These are phyloP conservation scores for Epichloe coenophiala DNA, from an alignment of 2,329 filamentous ascomycete species.

Conservation along the genomic window DNA sequence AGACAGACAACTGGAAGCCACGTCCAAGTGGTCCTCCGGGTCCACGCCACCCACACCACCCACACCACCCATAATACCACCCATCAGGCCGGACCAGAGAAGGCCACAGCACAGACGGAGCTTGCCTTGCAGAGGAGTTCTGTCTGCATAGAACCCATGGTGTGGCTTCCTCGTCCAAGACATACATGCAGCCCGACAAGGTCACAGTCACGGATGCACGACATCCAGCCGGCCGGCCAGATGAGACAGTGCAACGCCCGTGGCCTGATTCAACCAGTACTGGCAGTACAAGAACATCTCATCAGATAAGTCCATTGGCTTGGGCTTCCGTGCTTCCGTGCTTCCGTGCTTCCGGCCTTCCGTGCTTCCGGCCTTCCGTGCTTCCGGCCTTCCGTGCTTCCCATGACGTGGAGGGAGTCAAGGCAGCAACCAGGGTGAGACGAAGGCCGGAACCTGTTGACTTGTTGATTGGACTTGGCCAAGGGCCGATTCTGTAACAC, in stretches of 20 bases:
- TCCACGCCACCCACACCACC: too few relatives aligned
- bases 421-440: background rate
- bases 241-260: background rate
- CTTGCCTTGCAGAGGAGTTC: background rate
- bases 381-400: background rate
- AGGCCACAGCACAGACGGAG: background rate
- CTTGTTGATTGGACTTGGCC: background rate
- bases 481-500: conserved; percentile 2
- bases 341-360: too few relatives aligned
- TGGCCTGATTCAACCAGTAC: background rate
- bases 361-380: background rate
- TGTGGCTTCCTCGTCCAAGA: background rate
- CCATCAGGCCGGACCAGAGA: too few relatives aligned
- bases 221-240: background rate
- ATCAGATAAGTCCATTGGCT: background rate
- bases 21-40: background rate
- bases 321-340: background rate
- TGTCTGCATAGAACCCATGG: background rate
- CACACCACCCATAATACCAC: too few relatives aligned
- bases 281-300: background rate
- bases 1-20: background rate
- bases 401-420: background rate
- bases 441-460: background rate
- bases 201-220: background rate
- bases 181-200: background rate